Percentiles rank a stretch among this genome's conserved stretches.
These are phyloP conservation scores for Colletotrichum abscissum DNA, from an alignment of 2,329 filamentous ascomycete species.

Conservation along the genomic window DNA sequence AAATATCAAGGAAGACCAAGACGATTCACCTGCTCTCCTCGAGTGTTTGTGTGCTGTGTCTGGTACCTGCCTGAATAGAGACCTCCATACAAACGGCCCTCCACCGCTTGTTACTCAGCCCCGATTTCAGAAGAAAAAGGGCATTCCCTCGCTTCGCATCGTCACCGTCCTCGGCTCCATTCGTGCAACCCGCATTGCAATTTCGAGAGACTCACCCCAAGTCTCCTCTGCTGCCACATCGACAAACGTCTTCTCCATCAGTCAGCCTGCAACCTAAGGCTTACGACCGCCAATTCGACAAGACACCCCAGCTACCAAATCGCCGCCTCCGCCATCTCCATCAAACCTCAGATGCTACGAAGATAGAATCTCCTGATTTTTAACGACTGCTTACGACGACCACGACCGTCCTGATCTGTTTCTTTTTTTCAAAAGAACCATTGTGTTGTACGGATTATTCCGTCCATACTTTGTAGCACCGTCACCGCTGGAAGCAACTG, in stretches of 20 bases:
- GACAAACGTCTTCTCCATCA: conserved; percentile 4
- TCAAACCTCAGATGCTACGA: conserved; percentile 13
- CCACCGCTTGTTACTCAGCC: conserved; percentile 33
- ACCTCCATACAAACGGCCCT: conserved; percentile 31
- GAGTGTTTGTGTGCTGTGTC: conserved; percentile 31
- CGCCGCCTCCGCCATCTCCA: neutral
- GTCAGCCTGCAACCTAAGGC: neutral
- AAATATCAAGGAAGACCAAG: conserved; percentile 9
- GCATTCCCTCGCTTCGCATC: conserved; percentile 34
- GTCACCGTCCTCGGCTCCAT: conserved; percentile 29
- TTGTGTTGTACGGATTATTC: neutral
- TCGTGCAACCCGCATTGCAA: conserved; percentile 28
- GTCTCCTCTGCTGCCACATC: conserved; percentile 4
- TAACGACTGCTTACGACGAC: conserved; percentile 33
- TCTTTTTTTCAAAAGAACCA: neutral
- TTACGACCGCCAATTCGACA: neutral
- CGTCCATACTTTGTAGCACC: neutral
- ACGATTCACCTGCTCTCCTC: conserved; percentile 17
- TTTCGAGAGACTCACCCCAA: neutral
- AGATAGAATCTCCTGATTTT: conserved; percentile 18
- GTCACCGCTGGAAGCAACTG: conserved; percentile 5
- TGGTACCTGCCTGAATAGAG: conserved; percentile 20
- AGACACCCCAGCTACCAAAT: neutral
- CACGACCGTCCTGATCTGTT: conserved; percentile 32
- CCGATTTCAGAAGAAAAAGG: conserved; percentile 25